Evolutionary conservation across 129 eudicot genomes (phyloP).

Genomic region (Artemisia tridentata): DNA sequence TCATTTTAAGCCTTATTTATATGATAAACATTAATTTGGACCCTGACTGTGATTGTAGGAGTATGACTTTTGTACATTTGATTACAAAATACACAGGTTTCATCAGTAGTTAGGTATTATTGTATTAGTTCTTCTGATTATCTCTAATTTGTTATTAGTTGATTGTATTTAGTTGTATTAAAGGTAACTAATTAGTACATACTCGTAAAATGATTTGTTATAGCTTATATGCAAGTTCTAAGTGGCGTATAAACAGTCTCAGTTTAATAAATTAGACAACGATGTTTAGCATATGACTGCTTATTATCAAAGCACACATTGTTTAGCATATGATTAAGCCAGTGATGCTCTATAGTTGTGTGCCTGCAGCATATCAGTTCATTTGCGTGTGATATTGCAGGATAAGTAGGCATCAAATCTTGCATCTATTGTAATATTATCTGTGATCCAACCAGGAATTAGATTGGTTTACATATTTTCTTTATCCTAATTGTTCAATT

Average conservation of each 20-base stretch:
- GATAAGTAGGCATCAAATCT: no score
- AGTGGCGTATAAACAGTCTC: conserved; percentile 6
- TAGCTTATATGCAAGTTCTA: neutral
- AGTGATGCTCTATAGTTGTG: neutral
- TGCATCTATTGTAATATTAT: neutral
- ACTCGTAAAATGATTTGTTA: neutral
- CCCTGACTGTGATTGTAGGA: no score
- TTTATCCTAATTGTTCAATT: neutral
- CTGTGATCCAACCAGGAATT: conserved; percentile 1
- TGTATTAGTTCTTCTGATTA: no score
- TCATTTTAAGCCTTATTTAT: no score
- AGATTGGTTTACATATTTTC: conserved; percentile 1
- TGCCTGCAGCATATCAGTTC: neutral
- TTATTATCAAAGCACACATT: neutral
- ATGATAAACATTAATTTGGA: no score
- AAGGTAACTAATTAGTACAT: conserved; percentile 3
- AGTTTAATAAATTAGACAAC: conserved; percentile 5
- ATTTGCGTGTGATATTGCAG: no score
- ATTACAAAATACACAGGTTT: no score
- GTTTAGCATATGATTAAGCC: neutral
- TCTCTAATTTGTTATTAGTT: neutral
- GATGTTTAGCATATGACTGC: neutral
- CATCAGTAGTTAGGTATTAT: no score
- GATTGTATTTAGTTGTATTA: conserved; percentile 14
- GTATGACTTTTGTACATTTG: no score